Evolutionary conservation across 345 rosid genomes (phyloP).

Genomic region (Moringa oleifera): DNA sequence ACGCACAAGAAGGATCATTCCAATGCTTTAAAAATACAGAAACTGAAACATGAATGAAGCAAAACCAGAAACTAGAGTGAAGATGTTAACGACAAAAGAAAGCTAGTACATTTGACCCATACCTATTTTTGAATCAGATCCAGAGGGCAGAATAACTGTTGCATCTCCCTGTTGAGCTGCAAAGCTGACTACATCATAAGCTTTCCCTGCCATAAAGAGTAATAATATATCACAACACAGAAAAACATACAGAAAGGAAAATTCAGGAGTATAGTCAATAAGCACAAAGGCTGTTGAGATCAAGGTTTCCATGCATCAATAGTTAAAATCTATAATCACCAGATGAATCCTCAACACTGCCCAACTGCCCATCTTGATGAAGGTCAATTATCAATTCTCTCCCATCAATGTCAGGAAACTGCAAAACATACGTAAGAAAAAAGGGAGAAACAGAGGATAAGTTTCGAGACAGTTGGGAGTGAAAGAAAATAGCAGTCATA

Average conservation of each 20-base stretch:
- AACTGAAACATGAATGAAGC: background rate
- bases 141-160: constrained; percentile 46
- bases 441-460: background rate
- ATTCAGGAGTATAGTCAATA: background rate
- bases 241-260: background rate
- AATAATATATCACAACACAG: background rate
- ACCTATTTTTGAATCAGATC: constrained; percentile 52
- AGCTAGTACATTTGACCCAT: background rate
- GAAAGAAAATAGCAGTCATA: background rate
- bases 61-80: background rate
- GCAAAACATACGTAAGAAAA: constrained; percentile 6
- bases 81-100: background rate
- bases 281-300: background rate
- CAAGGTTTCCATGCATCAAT: background rate
- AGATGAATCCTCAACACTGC: constrained; percentile 49
- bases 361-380: constrained; percentile 41
- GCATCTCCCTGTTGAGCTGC: constrained; percentile 47
- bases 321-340: constrained; percentile 30
- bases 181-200: constrained; percentile 46
- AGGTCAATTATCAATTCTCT: constrained; percentile 42
- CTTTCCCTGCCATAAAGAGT: constrained; percentile 45
- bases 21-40: background rate
- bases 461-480: background rate
- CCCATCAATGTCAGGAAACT: constrained; percentile 63
- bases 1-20: background rate